Evolutionary conservation across 2,329 filamentous ascomycete species (phyloP).

Genomic region (Basipetospora sp.): DNA sequence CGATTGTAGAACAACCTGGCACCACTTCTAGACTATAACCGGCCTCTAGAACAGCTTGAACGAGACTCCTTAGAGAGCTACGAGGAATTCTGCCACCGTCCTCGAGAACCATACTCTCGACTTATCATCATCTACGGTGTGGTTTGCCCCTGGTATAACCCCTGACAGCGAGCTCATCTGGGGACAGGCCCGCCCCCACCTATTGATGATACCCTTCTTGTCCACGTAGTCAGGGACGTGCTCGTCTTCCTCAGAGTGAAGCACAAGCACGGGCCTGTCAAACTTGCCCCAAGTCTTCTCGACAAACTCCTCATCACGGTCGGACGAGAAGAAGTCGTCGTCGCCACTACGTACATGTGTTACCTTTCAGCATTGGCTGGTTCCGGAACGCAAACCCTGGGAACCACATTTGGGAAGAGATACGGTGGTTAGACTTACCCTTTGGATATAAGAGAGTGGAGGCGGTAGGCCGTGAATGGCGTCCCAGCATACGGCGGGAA

Average conservation of each 20-base stretch:
- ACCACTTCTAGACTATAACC: too few relatives aligned
- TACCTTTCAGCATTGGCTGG: neutral
- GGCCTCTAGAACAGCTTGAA: too few relatives aligned
- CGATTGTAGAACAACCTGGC: too few relatives aligned
- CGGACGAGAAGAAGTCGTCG: slow-evolving; percentile 80
- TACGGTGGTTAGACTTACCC: too few relatives aligned
- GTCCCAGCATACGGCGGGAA: slow-evolving; percentile 22
- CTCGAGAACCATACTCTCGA: slow-evolving; percentile 35
- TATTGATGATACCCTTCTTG: slow-evolving; percentile 39
- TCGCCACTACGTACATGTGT: slow-evolving; percentile 36
- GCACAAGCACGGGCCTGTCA: slow-evolving; percentile 43
- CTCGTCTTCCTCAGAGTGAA: slow-evolving; percentile 54
- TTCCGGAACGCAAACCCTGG: too few relatives aligned
- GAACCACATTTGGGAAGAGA: too few relatives aligned
- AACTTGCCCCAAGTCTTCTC: slow-evolving; percentile 51
- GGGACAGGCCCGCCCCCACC: slow-evolving; percentile 36
- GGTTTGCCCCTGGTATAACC: slow-evolving; percentile 36
- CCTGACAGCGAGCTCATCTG: slow-evolving; percentile 36
- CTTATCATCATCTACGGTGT: slow-evolving; percentile 31
- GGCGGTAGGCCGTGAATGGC: slow-evolving; percentile 38
- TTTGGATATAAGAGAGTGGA: slow-evolving; percentile 32
- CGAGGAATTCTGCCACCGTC: slow-evolving; percentile 32
- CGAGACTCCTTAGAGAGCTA: slow-evolving; percentile 9
- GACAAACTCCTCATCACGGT: slow-evolving; percentile 45
- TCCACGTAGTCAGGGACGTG: slow-evolving; percentile 45